Conservation (phyloP, 768 basidiomycete genomes). For the Cystofilobasidium macerans region DNA sequence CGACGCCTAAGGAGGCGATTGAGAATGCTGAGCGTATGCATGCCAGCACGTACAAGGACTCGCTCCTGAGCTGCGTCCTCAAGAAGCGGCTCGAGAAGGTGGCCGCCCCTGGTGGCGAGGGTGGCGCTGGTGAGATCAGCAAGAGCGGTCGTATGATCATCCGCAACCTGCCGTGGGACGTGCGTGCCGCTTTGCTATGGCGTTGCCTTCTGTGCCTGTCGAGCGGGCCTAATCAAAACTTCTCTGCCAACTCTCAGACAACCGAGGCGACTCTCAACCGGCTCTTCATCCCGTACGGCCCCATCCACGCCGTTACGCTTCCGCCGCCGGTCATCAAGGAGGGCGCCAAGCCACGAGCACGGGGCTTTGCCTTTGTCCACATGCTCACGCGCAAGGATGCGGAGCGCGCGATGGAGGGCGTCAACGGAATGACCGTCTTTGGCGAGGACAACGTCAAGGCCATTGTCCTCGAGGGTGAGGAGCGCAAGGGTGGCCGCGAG, state of each 20-base stretch:
- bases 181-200: slow-evolving; percentile 29
- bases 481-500: slow-evolving; percentile 42
- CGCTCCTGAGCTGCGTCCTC: slow-evolving; percentile 69
- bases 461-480: slow-evolving; percentile 47
- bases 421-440: slow-evolving; percentile 63
- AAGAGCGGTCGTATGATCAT: slow-evolving; percentile 74
- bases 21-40: slow-evolving; percentile 71
- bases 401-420: slow-evolving; percentile 62
- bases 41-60: slow-evolving; percentile 84
- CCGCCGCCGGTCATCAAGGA: slow-evolving; percentile 45
- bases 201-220: not conserved
- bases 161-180: slow-evolving; percentile 68
- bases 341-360: slow-evolving; percentile 40
- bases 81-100: slow-evolving; percentile 72
- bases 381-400: slow-evolving; percentile 77
- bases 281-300: slow-evolving; percentile 74
- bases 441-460: slow-evolving; percentile 53
- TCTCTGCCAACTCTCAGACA: slow-evolving; percentile 42
- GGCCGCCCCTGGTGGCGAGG: slow-evolving; percentile 34
- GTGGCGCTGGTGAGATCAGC: slow-evolving; percentile 43
- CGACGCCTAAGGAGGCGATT: slow-evolving; percentile 54
- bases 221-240: too few species aligned
- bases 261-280: slow-evolving; percentile 75
- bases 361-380: slow-evolving; percentile 93
- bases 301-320: slow-evolving; percentile 73